These are phyloP conservation scores for Coemansia umbellata DNA, from an alignment of 192 early-diverging fungal species.

Conservation along the genomic window DNA sequence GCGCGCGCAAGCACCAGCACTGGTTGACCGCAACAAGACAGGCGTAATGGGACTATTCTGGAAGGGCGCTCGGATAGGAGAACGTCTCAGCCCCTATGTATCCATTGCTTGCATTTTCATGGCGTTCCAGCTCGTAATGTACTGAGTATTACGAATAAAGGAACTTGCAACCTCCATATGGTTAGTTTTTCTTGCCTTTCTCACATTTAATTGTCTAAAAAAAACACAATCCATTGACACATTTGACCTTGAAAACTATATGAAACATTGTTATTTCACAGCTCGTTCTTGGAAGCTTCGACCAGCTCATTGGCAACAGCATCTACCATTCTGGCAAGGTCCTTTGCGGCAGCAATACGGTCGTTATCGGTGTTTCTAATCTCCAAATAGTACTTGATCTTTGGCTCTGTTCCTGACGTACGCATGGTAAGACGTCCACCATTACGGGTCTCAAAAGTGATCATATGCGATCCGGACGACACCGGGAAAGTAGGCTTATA, in stretches of 20 bases:
- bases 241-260: not conserved
- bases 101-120: constrained; percentile 84
- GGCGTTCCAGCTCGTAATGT: constrained; percentile 66
- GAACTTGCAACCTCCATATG: no score
- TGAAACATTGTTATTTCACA: constrained; percentile 5
- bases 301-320: constrained; percentile 52
- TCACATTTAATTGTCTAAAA: no score
- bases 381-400: constrained; percentile 84
- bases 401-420: constrained; percentile 86
- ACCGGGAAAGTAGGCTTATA: constrained; percentile 56
- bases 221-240: not conserved
- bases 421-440: constrained; percentile 64
- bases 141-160: constrained; percentile 9
- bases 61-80: constrained; percentile 94
- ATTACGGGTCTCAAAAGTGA: constrained; percentile 78
- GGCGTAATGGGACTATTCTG: constrained; percentile 88
- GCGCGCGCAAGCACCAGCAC: constrained; percentile 78
- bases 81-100: constrained; percentile 93
- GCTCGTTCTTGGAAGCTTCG: constrained; percentile 19
- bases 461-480: constrained; percentile 79
- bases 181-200: no score
- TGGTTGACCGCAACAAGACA: constrained; percentile 85
- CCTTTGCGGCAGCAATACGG: constrained; percentile 48
- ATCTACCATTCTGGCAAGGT: constrained; percentile 49
- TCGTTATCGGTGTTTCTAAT: constrained; percentile 44